phyloP scores from a whole-genome alignment of 2,329 filamentous ascomycete species.

The Coniochaeta hoffmannii region DNA sequence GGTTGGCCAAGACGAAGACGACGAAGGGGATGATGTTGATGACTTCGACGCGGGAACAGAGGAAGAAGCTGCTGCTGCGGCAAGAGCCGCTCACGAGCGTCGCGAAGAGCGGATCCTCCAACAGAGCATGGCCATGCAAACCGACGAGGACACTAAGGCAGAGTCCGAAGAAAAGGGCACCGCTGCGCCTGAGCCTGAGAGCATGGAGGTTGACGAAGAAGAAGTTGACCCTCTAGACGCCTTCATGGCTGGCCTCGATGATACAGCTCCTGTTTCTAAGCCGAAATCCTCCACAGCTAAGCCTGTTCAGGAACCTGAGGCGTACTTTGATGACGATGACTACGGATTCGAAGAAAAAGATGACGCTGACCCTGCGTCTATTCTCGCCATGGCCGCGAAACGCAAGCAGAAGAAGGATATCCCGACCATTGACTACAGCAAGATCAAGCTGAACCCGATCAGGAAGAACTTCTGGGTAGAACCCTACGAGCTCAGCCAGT shows the following conservation, averaged over 20 bases:
- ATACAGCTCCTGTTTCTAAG: constrained; percentile 25
- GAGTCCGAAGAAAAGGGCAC: constrained; percentile 13
- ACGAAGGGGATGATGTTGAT: constrained; percentile 57
- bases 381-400: constrained; percentile 50
- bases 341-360: constrained; percentile 44
- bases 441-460: constrained; percentile 77
- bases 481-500: constrained; percentile 70
- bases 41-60: constrained; percentile 67
- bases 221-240: constrained; percentile 86
- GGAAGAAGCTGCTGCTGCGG: constrained; percentile 80
- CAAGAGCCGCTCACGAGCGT: constrained; percentile 76
- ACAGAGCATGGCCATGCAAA: constrained; percentile 40
- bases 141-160: constrained; percentile 21
- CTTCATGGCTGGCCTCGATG: constrained; percentile 76
- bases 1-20: constrained; percentile 53
- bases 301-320: constrained; percentile 63
- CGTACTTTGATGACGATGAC: constrained; percentile 87
- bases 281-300: constrained; percentile 26
- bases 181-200: constrained; percentile 22
- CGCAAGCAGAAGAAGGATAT: constrained; percentile 93
- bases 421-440: constrained; percentile 78
- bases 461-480: constrained; percentile 94
- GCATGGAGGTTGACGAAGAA: constrained; percentile 59
- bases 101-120: constrained; percentile 62
- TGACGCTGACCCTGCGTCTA: constrained; percentile 34